These are phyloP conservation scores for Russula sp. DNA, from an alignment of 768 basidiomycete genomes.

Conservation along the genomic window DNA sequence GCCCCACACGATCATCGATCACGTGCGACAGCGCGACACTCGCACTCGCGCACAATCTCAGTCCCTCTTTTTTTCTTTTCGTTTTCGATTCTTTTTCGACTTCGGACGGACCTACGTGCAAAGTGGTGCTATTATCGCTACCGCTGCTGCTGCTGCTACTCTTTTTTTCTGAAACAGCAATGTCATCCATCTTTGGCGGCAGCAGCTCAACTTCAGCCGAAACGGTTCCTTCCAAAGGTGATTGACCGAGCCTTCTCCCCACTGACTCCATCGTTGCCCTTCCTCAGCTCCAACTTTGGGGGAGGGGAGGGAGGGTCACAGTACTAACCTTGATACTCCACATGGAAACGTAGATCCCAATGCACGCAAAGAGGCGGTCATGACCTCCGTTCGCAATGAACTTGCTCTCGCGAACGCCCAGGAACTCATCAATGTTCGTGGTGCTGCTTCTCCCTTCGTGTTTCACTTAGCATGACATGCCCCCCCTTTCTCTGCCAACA, in stretches of 20 bases:
- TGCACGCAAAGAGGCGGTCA: slow-evolving; percentile 39
- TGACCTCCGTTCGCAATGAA: slow-evolving; percentile 61
- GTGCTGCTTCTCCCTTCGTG: neutral
- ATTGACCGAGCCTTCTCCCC: neutral
- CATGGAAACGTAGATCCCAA: slow-evolving; percentile 29
- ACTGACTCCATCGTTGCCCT: no score
- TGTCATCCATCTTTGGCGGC: slow-evolving; percentile 26
- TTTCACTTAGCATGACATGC: neutral
- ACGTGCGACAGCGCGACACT: neutral
- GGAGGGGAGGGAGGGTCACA: no score
- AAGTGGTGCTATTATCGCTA: no score
- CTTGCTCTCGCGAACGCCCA: slow-evolving; percentile 69
- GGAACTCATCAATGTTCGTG: slow-evolving; percentile 67
- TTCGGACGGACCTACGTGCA: no score
- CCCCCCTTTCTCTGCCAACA: neutral
- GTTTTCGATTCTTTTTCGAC: no score
- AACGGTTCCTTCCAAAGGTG: slow-evolving; percentile 15
- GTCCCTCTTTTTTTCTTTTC: neutral
- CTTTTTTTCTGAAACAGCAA: neutral
- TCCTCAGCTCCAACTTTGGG: no score
- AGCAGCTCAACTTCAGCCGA: slow-evolving; percentile 13
- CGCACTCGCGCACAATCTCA: neutral
- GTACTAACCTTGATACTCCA: neutral
- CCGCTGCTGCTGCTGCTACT: neutral
- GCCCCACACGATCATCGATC: neutral